Conservation (phyloP, 495 filamentous ascomycete genomes). For the Terfezia boudieri region DNA sequence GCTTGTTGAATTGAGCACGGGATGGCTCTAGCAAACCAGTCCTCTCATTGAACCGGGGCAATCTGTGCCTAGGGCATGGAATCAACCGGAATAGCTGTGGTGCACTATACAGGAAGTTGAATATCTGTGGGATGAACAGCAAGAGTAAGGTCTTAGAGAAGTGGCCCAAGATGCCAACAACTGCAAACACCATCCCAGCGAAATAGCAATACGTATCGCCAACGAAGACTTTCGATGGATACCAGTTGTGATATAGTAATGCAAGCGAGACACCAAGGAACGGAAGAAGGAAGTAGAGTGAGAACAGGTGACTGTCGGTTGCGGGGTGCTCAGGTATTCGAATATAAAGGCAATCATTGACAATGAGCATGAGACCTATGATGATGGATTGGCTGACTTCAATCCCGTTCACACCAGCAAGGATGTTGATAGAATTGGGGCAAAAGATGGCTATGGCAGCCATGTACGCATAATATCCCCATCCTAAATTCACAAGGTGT, state of each 20-base stretch:
- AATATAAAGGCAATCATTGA: slow-evolving; percentile 67
- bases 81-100: slow-evolving; percentile 79
- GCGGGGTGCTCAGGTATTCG: slow-evolving; percentile 74
- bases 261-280: slow-evolving; percentile 83
- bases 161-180: slow-evolving; percentile 87
- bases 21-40: slow-evolving; percentile 70
- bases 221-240: slow-evolving; percentile 82
- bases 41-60: slow-evolving; percentile 66
- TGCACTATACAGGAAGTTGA: slow-evolving; percentile 84
- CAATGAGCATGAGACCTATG: slow-evolving; percentile 57
- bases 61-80: slow-evolving; percentile 75
- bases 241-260: slow-evolving; percentile 83
- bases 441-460: slow-evolving; percentile 83
- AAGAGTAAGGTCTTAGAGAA: slow-evolving; percentile 93
- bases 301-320: slow-evolving; percentile 87
- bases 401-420: slow-evolving; percentile 92
- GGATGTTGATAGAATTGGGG: slow-evolving; percentile 96
- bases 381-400: slow-evolving; percentile 87
- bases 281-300: slow-evolving; percentile 77
- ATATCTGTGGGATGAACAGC: slow-evolving; percentile 77
- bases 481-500: slow-evolving; percentile 63
- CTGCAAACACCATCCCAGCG: slow-evolving; percentile 94
- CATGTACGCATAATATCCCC: slow-evolving; percentile 93
- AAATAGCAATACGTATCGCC: slow-evolving; percentile 99
- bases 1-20: slow-evolving; percentile 51